Conservation (phyloP, 495 filamentous ascomycete genomes). For the Aspergillus bridgeri region DNA sequence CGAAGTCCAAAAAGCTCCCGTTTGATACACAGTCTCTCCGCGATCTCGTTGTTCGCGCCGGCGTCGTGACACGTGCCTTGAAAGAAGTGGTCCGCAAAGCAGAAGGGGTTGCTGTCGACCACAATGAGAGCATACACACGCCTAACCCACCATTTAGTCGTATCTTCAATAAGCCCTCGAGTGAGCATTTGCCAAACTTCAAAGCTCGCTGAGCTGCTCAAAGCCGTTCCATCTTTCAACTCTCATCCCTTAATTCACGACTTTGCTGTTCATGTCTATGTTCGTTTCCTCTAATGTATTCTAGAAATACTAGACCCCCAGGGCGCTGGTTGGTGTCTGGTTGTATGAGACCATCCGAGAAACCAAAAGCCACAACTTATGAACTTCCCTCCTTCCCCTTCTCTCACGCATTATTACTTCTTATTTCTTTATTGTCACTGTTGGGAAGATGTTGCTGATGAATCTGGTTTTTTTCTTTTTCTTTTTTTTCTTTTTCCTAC, state of each 20-base stretch:
- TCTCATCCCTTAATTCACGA: neutral
- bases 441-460: slow-evolving; percentile 10
- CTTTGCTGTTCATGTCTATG: slow-evolving; percentile 12
- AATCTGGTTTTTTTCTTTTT: slow-evolving; percentile 8
- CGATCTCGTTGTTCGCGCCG: slow-evolving; percentile 81
- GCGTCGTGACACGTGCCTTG: slow-evolving; percentile 66
- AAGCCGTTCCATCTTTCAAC: slow-evolving; percentile 10
- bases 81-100: slow-evolving; percentile 76
- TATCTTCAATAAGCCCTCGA: slow-evolving; percentile 42
- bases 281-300: neutral
- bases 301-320: neutral
- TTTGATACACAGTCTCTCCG: slow-evolving; percentile 89
- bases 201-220: slow-evolving; percentile 26
- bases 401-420: neutral
- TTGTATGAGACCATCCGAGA: slow-evolving; percentile 24
- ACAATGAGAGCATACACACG: slow-evolving; percentile 33
- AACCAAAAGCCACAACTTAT: slow-evolving; percentile 1
- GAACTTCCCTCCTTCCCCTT: neutral
- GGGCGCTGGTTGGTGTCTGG: slow-evolving; percentile 15
- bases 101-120: slow-evolving; percentile 66
- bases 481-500: too few species aligned
- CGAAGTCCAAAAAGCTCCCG: slow-evolving; percentile 70
- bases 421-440: neutral
- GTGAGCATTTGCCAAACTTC: slow-evolving; percentile 32
- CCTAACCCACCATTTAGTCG: slow-evolving; percentile 43